phyloP scores from a whole-genome alignment of 2,329 filamentous ascomycete species.

The Didymella segeticola region DNA sequence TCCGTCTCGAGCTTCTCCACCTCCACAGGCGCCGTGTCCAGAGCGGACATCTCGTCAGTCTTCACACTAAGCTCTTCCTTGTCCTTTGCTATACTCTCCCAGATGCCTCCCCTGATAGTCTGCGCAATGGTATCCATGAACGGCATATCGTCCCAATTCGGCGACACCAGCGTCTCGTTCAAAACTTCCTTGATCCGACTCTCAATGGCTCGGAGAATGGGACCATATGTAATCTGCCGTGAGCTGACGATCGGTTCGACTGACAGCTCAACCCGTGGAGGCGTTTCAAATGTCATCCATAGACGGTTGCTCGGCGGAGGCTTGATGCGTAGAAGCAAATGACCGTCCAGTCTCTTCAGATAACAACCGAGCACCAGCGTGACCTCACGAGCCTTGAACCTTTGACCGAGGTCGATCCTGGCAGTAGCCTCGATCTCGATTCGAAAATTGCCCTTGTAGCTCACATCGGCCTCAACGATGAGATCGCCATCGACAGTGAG shows the following conservation, averaged over 20 bases:
- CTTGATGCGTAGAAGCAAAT: conserved; percentile 85
- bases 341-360: conserved; percentile 83
- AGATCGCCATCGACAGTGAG: conserved; percentile 91
- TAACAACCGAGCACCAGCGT: conserved; percentile 87
- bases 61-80: conserved; percentile 24
- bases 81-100: conserved; percentile 52
- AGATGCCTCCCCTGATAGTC: conserved; percentile 85
- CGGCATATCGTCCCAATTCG: conserved; percentile 95
- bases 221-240: conserved; percentile 90
- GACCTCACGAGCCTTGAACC: conserved; percentile 90
- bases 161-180: conserved; percentile 86
- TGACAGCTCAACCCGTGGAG: conserved; percentile 91
- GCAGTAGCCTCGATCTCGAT: conserved; percentile 92
- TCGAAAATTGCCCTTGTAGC: conserved; percentile 87
- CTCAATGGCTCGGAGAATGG: conserved; percentile 92
- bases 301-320: conserved; percentile 92
- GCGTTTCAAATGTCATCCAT: conserved; percentile 95
- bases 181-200: conserved; percentile 93
- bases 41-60: conserved; percentile 10
- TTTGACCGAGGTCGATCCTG: conserved; percentile 84
- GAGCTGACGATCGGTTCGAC: conserved; percentile 96
- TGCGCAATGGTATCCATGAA: conserved; percentile 85
- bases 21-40: conserved; percentile 24
- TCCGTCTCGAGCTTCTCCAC: conserved; percentile 31
- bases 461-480: conserved; percentile 83